Percentiles rank a stretch among this genome's conserved stretches.
Evolutionary conservation across 2,329 filamentous ascomycete species (phyloP).

Genomic region (Sporothrix brunneoviolacea): DNA sequence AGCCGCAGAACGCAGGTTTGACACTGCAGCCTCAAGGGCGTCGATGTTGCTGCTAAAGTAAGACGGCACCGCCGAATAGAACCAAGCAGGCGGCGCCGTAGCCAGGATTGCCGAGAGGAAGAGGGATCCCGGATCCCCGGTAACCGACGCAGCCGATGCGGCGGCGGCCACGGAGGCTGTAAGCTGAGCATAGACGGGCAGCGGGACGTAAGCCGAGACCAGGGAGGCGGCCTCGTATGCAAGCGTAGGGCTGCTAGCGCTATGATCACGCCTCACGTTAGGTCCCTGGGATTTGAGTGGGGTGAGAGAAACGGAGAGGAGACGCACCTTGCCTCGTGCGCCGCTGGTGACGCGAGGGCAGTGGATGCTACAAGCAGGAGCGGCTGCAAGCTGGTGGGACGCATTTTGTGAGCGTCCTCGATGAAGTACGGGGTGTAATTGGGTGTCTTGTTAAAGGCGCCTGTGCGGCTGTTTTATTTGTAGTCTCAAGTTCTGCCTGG

Average conservation of each 20-base stretch:
- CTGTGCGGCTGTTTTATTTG: too few species aligned
- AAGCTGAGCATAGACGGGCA: slow-evolving; percentile 20
- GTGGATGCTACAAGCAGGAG: background rate
- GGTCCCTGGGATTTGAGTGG: too few species aligned
- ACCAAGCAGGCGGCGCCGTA: slow-evolving; percentile 20
- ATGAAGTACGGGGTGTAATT: too few species aligned
- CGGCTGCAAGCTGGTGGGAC: background rate
- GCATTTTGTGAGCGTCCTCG: too few species aligned
- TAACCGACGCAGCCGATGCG: slow-evolving; percentile 20
- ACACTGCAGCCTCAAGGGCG: slow-evolving; percentile 19
- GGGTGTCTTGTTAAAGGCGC: too few species aligned
- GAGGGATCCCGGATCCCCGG: slow-evolving; percentile 23
- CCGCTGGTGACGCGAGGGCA: background rate
- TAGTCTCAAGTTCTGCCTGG: too few species aligned
- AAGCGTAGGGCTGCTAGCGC: slow-evolving; percentile 14
- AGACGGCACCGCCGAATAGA: slow-evolving; percentile 14
- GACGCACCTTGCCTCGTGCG: background rate
- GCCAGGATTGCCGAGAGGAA: slow-evolving; percentile 22
- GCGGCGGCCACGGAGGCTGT: slow-evolving; percentile 21
- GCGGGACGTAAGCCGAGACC: slow-evolving; percentile 26
- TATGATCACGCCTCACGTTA: too few species aligned
- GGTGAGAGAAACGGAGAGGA: background rate
- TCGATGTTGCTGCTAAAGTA: slow-evolving; percentile 10
- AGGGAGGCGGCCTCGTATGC: slow-evolving; percentile 22
- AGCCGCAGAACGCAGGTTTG: too few species aligned